A percentile compares a stretch with the other conserved stretches of the same genome.
Evolutionary conservation across 2,329 filamentous ascomycete species (phyloP).

Genomic region (Fusarium sp.): DNA sequence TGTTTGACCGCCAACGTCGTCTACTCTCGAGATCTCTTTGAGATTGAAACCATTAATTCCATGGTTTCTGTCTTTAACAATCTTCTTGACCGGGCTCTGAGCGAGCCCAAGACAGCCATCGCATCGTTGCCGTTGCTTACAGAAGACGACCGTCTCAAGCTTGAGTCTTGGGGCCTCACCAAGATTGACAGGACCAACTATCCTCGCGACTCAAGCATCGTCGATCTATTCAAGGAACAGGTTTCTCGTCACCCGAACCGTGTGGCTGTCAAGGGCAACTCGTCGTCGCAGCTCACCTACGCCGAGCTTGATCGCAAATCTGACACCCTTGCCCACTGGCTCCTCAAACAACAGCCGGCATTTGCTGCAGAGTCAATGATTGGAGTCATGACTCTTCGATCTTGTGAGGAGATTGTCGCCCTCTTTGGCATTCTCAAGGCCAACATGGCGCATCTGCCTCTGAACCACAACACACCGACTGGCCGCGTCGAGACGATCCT

Average conservation of each 20-base stretch:
- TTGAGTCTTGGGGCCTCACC: constrained; percentile 31
- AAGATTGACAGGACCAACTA: constrained; percentile 25
- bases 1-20: constrained; percentile 13
- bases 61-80: constrained; percentile 30
- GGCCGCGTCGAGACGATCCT: constrained; percentile 22
- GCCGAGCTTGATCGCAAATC: constrained; percentile 24
- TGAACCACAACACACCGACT: constrained; percentile 24
- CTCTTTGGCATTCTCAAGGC: constrained; percentile 33
- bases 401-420: constrained; percentile 16
- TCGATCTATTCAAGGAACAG: constrained; percentile 38
- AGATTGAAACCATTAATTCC: constrained; percentile 21
- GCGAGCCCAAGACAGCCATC: neutral
- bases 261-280: constrained; percentile 35
- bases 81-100: constrained; percentile 24
- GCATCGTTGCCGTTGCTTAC: constrained; percentile 7
- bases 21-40: constrained; percentile 33
- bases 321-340: constrained; percentile 10
- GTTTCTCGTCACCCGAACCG: constrained; percentile 16
- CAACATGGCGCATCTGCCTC: constrained; percentile 28
- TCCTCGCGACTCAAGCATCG: constrained; percentile 32
- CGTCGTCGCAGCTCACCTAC: constrained; percentile 26
- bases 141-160: neutral
- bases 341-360: neutral
- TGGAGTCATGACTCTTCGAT: constrained; percentile 13
- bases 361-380: constrained; percentile 6